Evolutionary conservation across 2,329 filamentous ascomycete species (phyloP).

Genomic region (Xylaria multiplex): DNA sequence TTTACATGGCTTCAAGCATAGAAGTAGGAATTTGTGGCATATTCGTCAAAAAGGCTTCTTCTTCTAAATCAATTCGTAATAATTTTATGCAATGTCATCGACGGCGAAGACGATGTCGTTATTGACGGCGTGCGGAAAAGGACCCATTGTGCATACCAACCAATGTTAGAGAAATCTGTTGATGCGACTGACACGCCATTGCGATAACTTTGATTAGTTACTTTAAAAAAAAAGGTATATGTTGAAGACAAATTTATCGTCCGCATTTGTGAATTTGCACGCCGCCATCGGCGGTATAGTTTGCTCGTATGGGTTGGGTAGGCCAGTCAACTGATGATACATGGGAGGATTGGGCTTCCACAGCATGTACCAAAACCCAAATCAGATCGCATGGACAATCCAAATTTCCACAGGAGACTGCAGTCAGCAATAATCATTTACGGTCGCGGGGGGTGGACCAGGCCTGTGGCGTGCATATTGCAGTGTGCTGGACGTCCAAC

Average conservation of each 20-base stretch:
- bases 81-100: not conserved
- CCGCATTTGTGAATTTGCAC: slow-evolving; percentile 12
- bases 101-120: not conserved
- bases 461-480: slow-evolving; percentile 36
- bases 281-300: slow-evolving; percentile 28
- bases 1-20: slow-evolving; percentile 12
- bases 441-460: slow-evolving; percentile 16
- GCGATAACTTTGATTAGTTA: not conserved
- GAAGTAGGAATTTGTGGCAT: slow-evolving; percentile 5
- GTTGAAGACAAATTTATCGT: not conserved
- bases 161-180: not conserved
- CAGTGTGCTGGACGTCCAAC: slow-evolving; percentile 42
- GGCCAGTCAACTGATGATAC: not conserved
- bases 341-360: slow-evolving; percentile 26
- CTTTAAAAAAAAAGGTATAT: not conserved
- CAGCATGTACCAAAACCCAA: slow-evolving; percentile 24
- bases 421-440: slow-evolving; percentile 32
- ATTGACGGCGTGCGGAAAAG: not conserved
- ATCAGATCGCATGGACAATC: slow-evolving; percentile 24
- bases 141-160: slow-evolving; percentile 3
- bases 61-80: not conserved
- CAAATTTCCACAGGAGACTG: slow-evolving; percentile 20
- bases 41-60: slow-evolving; percentile 1
- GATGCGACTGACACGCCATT: not conserved
- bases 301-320: slow-evolving; percentile 17